These are phyloP conservation scores for Podospora sp. DNA, from an alignment of 495 filamentous ascomycete genomes.

Conservation along the genomic window DNA sequence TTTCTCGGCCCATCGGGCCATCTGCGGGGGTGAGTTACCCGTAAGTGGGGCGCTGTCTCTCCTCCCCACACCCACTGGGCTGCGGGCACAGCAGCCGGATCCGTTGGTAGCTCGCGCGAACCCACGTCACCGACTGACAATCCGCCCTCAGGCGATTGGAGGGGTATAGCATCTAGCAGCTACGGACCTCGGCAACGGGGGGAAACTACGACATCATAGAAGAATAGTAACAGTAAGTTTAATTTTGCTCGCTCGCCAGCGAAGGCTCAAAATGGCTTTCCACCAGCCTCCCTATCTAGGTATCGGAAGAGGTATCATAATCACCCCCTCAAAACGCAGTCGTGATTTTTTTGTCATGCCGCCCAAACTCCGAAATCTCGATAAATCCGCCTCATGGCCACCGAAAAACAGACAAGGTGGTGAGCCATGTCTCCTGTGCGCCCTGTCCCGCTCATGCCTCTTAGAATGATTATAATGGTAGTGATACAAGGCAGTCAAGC, in stretches of 20 bases:
- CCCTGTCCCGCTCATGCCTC: background rate
- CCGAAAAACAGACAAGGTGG: background rate
- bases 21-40: background rate
- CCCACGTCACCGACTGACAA: too few relatives aligned
- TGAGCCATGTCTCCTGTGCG: background rate
- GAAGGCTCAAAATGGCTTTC: background rate
- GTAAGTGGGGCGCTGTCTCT: too few relatives aligned
- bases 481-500: background rate
- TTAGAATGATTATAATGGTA: background rate
- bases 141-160: too few relatives aligned
- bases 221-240: background rate
- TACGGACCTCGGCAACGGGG: background rate
- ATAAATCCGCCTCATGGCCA: background rate
- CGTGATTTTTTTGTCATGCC: background rate
- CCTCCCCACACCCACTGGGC: too few relatives aligned
- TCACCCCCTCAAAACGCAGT: background rate
- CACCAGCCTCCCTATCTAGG: background rate
- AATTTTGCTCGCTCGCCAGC: background rate
- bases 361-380: background rate
- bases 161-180: too few relatives aligned
- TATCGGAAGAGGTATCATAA: background rate
- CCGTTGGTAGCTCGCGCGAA: too few relatives aligned
- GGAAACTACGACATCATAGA: background rate
- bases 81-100: too few relatives aligned
- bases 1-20: background rate